A percentile compares a stretch with the other conserved stretches of the same genome.
Conservation (phyloP, 164 flowering plant genomes). For the Taxillus chinensis region DNA sequence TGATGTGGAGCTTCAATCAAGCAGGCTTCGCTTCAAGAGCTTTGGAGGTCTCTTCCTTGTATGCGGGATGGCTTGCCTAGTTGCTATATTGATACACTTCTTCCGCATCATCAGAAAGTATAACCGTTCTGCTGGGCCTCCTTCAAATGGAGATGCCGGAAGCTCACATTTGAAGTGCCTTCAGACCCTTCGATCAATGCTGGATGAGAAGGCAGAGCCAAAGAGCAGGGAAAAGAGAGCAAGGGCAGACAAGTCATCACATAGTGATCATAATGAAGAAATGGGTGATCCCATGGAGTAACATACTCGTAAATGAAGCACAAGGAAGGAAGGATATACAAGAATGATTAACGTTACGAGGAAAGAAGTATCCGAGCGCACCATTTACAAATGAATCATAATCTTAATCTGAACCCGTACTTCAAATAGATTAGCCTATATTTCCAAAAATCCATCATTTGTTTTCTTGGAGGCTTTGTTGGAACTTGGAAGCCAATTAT, state of each 20-base stretch:
- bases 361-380: too few species aligned
- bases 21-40: conserved; percentile 37
- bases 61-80: conserved; percentile 33
- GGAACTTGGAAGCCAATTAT: too few species aligned
- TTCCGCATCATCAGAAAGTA: conserved; percentile 16
- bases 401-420: too few species aligned
- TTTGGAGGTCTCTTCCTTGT: conserved; percentile 49
- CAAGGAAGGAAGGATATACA: too few species aligned
- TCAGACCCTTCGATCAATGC: conserved; percentile 22
- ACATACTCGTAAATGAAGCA: too few species aligned
- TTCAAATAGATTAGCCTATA: too few species aligned
- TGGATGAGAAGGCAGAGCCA: conserved; percentile 32
- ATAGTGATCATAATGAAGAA: too few species aligned
- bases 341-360: too few species aligned
- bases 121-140: conserved; percentile 4
- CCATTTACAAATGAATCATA: too few species aligned
- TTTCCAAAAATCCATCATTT: too few species aligned
- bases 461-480: too few species aligned
- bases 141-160: background rate
- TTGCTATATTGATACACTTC: conserved; percentile 37
- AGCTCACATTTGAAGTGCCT: conserved; percentile 16
- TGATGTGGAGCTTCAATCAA: conserved; percentile 29
- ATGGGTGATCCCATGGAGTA: too few species aligned
- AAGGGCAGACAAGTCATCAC: conserved; percentile 19
- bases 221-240: conserved; percentile 21